Percentiles rank a stretch among this genome's conserved stretches.
Evolutionary conservation across 495 filamentous ascomycete species (phyloP).

Genomic region (Lophiostoma macrostomum): DNA sequence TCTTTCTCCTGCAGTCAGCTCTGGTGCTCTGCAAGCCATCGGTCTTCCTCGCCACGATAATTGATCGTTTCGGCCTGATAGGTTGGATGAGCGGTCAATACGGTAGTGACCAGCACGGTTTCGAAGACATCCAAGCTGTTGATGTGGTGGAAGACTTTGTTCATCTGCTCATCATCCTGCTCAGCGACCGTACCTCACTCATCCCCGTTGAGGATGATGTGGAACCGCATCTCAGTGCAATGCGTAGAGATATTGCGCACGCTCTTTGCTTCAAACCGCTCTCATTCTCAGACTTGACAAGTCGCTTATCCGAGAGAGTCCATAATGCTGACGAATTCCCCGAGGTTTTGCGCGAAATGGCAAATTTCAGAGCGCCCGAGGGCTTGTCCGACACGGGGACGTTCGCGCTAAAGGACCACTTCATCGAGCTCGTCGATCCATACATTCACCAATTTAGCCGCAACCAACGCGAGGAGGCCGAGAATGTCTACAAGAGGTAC

Average conservation of each 20-base stretch:
- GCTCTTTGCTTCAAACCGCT: conserved; percentile 93
- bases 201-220: conserved; percentile 66
- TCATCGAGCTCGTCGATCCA: conserved; percentile 81
- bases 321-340: conserved; percentile 76
- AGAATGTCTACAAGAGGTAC: conserved; percentile 79
- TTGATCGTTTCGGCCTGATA: conserved; percentile 85
- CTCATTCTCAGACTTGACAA: conserved; percentile 84
- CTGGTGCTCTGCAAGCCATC: conserved; percentile 82
- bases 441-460: conserved; percentile 94
- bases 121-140: conserved; percentile 80
- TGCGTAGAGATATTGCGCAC: conserved; percentile 87
- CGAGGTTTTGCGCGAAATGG: conserved; percentile 81
- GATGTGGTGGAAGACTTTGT: conserved; percentile 96
- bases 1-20: conserved; percentile 89
- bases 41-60: conserved; percentile 80
- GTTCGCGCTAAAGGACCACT: conserved; percentile 85
- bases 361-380: conserved; percentile 83
- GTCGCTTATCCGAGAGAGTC: conserved; percentile 78
- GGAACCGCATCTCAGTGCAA: conserved; percentile 62
- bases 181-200: conserved; percentile 83
- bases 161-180: conserved; percentile 82
- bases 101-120: conserved; percentile 54
- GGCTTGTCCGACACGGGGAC: conserved; percentile 88
- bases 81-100: conserved; percentile 87
- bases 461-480: conserved; percentile 95